Base-by-base conservation (phyloP, 805 yeast genomes). In the Starmerella sirachaensis region DNA sequence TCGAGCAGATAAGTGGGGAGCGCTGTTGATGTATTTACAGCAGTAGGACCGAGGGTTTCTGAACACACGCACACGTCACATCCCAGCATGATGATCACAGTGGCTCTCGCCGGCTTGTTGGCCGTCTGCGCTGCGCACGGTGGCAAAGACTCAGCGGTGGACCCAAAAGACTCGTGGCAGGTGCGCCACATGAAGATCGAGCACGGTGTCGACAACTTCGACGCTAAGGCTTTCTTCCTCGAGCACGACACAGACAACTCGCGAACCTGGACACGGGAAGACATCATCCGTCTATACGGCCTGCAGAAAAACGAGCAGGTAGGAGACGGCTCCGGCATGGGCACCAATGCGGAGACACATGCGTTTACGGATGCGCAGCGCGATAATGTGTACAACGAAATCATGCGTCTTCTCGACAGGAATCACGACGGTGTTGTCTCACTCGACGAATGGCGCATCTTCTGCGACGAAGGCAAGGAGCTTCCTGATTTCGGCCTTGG, bases 401-500 rank as follows among this genome's bases (percentile, higher is more conserved):
- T 86, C 7, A 60, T 83, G 54, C 56, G 47, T 8, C 51, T 83
- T 46, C 62, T 84, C 36, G 94, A 84, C 58, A 61, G 67, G 0
- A 65, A 85, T 54, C 58, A 64, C 10, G 86, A 84, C 55, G 79
- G 79, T 1, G 63, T 62, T 35, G 68, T 88, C 8, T 63, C 76
- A 5, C 57, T 71, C 37, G 74, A 74, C 7, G 94, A 84, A 54
- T 88, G 85, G 76, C 50, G 73, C 30, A 61, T 60, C 11, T 86
- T 71, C 57, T 67, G 71, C 7, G 57, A 58, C 2, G 60, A 57
- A 10, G 93, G 93, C 7, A 78, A 79, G 1, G 71, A 72, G 45
- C 71, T 88, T 53, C 96, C 96, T 1, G 96, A 88, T 58, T 74
- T 86, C 56, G 93, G 94, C 7, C 75, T 77, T 42, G 97, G 96